These are phyloP conservation scores for Leccinum uliginosum DNA, from an alignment of 768 basidiomycete genomes.

Conservation along the genomic window DNA sequence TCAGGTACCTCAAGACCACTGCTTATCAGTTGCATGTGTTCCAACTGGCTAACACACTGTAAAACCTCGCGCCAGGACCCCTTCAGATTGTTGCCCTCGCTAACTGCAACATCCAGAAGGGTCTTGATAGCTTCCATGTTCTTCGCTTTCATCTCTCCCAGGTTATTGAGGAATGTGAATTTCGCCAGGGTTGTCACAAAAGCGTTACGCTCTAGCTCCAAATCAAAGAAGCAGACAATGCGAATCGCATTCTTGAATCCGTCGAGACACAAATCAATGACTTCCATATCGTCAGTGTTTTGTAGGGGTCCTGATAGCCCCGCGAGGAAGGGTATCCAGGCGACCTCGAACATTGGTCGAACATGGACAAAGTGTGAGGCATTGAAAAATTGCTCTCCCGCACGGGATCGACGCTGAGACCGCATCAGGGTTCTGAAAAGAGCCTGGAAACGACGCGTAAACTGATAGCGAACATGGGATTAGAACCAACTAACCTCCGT, in stretches of 20 bases:
- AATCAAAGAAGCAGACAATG: constrained; percentile 94
- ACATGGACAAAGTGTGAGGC: constrained; percentile 97
- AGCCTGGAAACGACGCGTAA: constrained; percentile 47
- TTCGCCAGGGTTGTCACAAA: constrained; percentile 96
- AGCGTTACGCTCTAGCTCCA: constrained; percentile 97
- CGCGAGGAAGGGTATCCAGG: constrained; percentile 97
- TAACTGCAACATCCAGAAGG: constrained; percentile 89
- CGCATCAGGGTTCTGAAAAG: constrained; percentile 91
- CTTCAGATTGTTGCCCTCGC: constrained; percentile 95
- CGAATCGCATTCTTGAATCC: constrained; percentile 97
- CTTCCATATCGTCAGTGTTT: constrained; percentile 89
- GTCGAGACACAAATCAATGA: constrained; percentile 88
- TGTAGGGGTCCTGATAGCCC: constrained; percentile 93
- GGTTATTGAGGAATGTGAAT: constrained; percentile 95
- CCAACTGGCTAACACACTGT: constrained; percentile 95
- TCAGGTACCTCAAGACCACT: constrained; percentile 85
- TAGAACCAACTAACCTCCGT: constrained; percentile 64
- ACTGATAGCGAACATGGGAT: not conserved
- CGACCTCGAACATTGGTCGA: constrained; percentile 98
- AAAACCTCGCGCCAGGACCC: constrained; percentile 95
- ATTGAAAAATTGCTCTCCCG: constrained; percentile 87
- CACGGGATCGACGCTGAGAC: constrained; percentile 79
- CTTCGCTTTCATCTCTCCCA: constrained; percentile 98
- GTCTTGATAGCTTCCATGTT: constrained; percentile 99
- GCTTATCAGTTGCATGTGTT: constrained; percentile 97